phyloP scores from a whole-genome alignment of 805 yeast genomes.

The Saccharomyces kudriavzevii region DNA sequence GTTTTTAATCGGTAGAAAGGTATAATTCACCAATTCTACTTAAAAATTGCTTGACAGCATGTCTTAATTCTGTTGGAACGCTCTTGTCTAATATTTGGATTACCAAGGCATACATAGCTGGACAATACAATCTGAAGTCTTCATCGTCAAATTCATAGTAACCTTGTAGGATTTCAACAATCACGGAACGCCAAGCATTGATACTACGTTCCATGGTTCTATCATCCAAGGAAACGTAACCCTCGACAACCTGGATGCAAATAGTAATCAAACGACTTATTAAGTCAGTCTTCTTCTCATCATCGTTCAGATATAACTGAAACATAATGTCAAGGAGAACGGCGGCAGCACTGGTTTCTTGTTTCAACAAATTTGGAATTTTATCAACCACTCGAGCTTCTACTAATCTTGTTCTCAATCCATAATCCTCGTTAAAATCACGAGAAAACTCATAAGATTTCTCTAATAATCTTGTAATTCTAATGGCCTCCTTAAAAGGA shows the following conservation, averaged over 20 bases:
- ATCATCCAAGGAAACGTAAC: slow-evolving; percentile 68
- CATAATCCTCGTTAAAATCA: slow-evolving; percentile 81
- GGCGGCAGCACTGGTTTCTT: slow-evolving; percentile 85
- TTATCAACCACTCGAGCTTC: slow-evolving; percentile 88
- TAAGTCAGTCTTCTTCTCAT: slow-evolving; percentile 43
- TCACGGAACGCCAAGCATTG: slow-evolving; percentile 85
- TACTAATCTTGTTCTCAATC: slow-evolving; percentile 79
- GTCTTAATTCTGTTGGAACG: slow-evolving; percentile 52
- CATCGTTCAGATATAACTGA: slow-evolving; percentile 49
- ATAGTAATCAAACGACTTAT: slow-evolving; percentile 46
- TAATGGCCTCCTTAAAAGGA: slow-evolving; percentile 57
- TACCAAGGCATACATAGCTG: slow-evolving; percentile 52
- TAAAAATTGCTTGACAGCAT: slow-evolving; percentile 53
- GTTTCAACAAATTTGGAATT: slow-evolving; percentile 83
- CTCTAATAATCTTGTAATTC: slow-evolving; percentile 52
- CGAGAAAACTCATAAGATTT: slow-evolving; percentile 76
- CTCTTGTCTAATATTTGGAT: slow-evolving; percentile 53
- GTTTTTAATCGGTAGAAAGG: slow-evolving; percentile 8
- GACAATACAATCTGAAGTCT: slow-evolving; percentile 55
- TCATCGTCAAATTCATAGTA: slow-evolving; percentile 65
- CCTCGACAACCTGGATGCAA: slow-evolving; percentile 60
- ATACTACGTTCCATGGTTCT: slow-evolving; percentile 69
- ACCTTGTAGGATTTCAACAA: slow-evolving; percentile 79
- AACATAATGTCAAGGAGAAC: slow-evolving; percentile 77
- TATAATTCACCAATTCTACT: slow-evolving; percentile 47